phyloP scores from a whole-genome alignment of 2,329 filamentous ascomycete genomes.

The Cercospora sesami region DNA sequence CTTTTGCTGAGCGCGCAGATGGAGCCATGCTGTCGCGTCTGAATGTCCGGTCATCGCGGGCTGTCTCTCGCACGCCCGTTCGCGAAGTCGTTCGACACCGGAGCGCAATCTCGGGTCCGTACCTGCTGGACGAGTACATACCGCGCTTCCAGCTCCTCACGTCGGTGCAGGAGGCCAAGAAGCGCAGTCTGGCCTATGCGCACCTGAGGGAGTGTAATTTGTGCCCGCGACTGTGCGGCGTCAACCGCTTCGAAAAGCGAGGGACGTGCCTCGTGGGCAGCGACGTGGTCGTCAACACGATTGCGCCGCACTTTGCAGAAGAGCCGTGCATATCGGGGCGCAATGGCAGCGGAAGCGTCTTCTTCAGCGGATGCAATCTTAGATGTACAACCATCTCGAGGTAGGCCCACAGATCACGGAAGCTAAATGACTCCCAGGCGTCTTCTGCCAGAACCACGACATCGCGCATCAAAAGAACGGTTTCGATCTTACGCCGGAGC shows the following conservation, averaged over 20 bases:
- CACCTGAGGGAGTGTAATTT: conserved; percentile 79
- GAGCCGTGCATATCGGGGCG: conserved; percentile 82
- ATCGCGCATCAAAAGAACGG: conserved; percentile 81
- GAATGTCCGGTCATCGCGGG: neutral
- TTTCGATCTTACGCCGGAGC: conserved; percentile 74
- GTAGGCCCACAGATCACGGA: neutral
- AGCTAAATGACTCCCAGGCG: conserved; percentile 33
- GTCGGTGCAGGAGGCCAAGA: conserved; percentile 68
- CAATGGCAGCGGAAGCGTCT: conserved; percentile 76
- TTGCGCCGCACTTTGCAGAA: conserved; percentile 82
- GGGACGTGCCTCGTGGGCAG: conserved; percentile 76
- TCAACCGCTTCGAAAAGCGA: conserved; percentile 77
- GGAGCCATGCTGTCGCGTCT: neutral
- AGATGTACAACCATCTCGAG: conserved; percentile 52
- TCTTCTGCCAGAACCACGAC: conserved; percentile 78
- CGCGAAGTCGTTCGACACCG: neutral
- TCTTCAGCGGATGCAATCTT: conserved; percentile 76
- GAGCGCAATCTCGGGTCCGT: conserved; percentile 57
- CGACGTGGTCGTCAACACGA: conserved; percentile 76
- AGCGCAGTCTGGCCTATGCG: conserved; percentile 70
- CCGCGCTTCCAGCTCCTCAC: conserved; percentile 71
- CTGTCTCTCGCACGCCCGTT: neutral
- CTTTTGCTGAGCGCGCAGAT: neutral
- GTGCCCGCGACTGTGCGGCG: conserved; percentile 73
- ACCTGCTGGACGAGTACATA: conserved; percentile 67